phyloP scores from a whole-genome alignment of 2,329 filamentous ascomycete species.

The Elsinoe batatas region DNA sequence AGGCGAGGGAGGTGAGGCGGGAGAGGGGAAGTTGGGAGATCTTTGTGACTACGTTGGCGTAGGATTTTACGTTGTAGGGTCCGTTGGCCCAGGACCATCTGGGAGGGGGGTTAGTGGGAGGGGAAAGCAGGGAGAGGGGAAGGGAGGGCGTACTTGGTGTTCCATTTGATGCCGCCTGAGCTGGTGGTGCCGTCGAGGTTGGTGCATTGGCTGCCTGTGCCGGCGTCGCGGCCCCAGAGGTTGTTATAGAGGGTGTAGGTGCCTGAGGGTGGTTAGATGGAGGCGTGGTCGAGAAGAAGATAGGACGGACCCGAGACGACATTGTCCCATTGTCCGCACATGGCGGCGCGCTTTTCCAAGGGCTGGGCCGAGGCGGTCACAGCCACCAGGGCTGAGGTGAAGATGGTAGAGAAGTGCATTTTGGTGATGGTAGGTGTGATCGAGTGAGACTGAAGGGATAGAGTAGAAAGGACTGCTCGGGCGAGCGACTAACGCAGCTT shows the following conservation, averaged over 20 bases:
- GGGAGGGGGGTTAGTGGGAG: not conserved
- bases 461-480: not conserved
- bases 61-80: conserved; percentile 32
- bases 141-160: conserved; percentile 29
- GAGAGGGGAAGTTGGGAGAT: conserved; percentile 20
- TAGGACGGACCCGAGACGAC: conserved; percentile 19
- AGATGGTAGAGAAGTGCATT: conserved; percentile 18
- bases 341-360: conserved; percentile 17
- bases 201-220: conserved; percentile 39
- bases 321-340: conserved; percentile 25
- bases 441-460: not conserved
- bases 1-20: conserved; percentile 33
- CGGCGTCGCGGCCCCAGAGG: conserved; percentile 36
- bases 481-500: not conserved
- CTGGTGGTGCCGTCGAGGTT: conserved; percentile 31
- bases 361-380: conserved; percentile 17
- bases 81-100: conserved; percentile 23
- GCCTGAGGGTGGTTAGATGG: not conserved
- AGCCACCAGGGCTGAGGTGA: conserved; percentile 15
- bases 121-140: not conserved
- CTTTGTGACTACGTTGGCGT: conserved; percentile 33
- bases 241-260: conserved; percentile 31
- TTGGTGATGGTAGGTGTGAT: conserved; percentile 1
- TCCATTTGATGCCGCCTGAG: conserved; percentile 32
- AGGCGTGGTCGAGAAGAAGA: not conserved